phyloP scores from a whole-genome alignment of 495 filamentous ascomycete species.

The Penicillium fimorum region DNA sequence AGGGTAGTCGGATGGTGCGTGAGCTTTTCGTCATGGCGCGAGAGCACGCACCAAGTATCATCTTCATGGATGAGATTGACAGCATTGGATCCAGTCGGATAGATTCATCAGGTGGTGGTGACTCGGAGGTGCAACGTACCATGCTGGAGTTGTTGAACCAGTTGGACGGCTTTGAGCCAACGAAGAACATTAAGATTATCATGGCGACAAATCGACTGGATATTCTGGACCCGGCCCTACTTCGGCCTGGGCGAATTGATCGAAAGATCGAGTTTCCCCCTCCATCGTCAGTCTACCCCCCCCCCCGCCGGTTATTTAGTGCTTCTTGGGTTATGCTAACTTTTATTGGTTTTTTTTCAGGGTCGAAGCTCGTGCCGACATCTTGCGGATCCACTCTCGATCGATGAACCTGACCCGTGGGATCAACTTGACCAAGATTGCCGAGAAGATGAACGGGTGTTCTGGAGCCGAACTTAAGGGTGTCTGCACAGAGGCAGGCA shows the following conservation, averaged over 20 bases:
- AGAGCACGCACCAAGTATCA: constrained; percentile 98
- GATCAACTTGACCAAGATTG: constrained; percentile 97
- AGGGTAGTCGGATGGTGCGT: constrained; percentile 96
- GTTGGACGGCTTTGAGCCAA: constrained; percentile 97
- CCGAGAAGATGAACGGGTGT: constrained; percentile 99
- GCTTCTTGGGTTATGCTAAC: not conserved
- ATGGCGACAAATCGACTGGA: constrained; percentile 99
- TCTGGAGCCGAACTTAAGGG: constrained; percentile 96
- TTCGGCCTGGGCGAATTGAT: constrained; percentile 95
- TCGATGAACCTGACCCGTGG: constrained; percentile 98
- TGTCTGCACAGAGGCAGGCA: constrained; percentile 94
- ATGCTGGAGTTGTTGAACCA: constrained; percentile 99
- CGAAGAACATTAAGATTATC: constrained; percentile 99
- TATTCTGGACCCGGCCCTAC: constrained; percentile 90
- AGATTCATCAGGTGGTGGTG: constrained; percentile 89
- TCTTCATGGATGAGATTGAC: constrained; percentile 99
- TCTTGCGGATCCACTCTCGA: constrained; percentile 91
- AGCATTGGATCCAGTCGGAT: constrained; percentile 97
- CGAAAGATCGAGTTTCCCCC: constrained; percentile 99
- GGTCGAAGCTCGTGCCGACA: constrained; percentile 95
- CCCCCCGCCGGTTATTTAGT: not conserved
- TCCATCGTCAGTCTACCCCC: constrained; percentile 60
- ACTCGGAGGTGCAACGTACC: constrained; percentile 99
- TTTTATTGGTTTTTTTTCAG: constrained; percentile 24
- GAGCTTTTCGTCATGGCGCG: constrained; percentile 99